A percentile compares a stretch with the other conserved stretches of the same genome.
These are phyloP conservation scores for Fonsecaea erecta DNA, from an alignment of 2,329 filamentous ascomycete genomes.

Conservation along the genomic window DNA sequence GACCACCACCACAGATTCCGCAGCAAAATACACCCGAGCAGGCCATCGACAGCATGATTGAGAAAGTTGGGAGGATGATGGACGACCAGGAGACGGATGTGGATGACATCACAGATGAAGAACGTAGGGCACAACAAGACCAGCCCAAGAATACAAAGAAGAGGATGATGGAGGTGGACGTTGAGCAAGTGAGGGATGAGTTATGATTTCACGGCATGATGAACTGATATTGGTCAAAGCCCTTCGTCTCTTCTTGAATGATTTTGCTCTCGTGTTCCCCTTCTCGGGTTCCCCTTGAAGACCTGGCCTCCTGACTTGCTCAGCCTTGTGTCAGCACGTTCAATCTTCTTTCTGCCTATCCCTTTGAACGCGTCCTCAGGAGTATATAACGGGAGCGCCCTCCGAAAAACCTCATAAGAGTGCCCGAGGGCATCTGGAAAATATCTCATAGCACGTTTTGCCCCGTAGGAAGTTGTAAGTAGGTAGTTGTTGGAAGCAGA, in stretches of 20 bases:
- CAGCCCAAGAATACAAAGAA: slow-evolving; percentile 54
- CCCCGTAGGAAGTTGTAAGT: background rate
- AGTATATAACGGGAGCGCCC: background rate
- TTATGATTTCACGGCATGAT: slow-evolving; percentile 41
- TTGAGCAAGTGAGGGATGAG: slow-evolving; percentile 40
- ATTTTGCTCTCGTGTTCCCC: background rate
- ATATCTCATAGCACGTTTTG: background rate
- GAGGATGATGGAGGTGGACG: slow-evolving; percentile 52
- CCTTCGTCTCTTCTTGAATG: background rate
- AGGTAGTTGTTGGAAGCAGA: no score
- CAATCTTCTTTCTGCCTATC: background rate
- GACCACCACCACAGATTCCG: slow-evolving; percentile 34
- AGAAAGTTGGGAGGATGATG: slow-evolving; percentile 49
- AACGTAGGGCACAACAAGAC: slow-evolving; percentile 45
- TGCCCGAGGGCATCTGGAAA: no score
- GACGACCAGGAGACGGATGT: slow-evolving; percentile 40
- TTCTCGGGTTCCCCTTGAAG: background rate
- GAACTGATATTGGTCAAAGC: no score
- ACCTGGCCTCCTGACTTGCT: background rate
- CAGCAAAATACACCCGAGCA: slow-evolving; percentile 34
- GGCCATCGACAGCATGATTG: slow-evolving; percentile 45
- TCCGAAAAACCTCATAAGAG: no score
- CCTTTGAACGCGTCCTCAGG: slow-evolving; percentile 19
- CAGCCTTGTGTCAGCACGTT: background rate
- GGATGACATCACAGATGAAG: slow-evolving; percentile 45